phyloP scores from a whole-genome alignment of 2,329 filamentous ascomycete species.

The Epichloe aotearoae region DNA sequence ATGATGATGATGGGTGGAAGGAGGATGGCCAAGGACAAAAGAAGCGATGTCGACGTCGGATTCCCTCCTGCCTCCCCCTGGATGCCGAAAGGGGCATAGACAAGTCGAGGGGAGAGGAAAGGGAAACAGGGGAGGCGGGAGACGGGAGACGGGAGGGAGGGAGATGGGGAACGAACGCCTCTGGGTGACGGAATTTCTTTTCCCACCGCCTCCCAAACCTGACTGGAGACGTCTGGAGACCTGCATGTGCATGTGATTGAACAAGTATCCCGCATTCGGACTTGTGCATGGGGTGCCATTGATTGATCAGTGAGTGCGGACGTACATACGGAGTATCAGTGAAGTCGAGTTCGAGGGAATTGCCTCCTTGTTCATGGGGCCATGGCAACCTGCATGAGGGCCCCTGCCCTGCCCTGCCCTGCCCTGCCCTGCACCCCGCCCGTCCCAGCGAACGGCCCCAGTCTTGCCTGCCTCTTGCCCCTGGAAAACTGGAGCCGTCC shows the following conservation, averaged over 20 bases:
- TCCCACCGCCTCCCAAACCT: not conserved
- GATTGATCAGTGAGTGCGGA: too few relatives aligned
- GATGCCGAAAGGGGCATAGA: not conserved
- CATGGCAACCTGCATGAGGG: too few relatives aligned
- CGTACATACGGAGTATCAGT: too few relatives aligned
- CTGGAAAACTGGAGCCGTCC: conserved; percentile 1
- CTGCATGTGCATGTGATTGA: not conserved
- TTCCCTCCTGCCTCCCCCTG: not conserved
- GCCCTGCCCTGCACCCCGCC: not conserved
- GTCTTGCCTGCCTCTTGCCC: not conserved
- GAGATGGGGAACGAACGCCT: not conserved
- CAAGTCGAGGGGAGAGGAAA: not conserved
- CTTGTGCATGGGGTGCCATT: too few relatives aligned
- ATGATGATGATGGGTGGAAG: not conserved
- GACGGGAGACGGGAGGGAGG: not conserved
- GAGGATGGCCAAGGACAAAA: not conserved
- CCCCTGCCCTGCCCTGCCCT: not conserved
- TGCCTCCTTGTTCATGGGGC: too few relatives aligned
- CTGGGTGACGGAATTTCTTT: not conserved
- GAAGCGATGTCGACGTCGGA: not conserved
- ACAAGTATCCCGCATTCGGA: not conserved
- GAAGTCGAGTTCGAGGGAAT: too few relatives aligned
- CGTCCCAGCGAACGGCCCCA: not conserved
- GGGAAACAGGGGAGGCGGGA: not conserved
- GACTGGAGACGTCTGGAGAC: too few relatives aligned